phyloP scores from a whole-genome alignment of 164 flowering plant species.

The Piper longum region DNA sequence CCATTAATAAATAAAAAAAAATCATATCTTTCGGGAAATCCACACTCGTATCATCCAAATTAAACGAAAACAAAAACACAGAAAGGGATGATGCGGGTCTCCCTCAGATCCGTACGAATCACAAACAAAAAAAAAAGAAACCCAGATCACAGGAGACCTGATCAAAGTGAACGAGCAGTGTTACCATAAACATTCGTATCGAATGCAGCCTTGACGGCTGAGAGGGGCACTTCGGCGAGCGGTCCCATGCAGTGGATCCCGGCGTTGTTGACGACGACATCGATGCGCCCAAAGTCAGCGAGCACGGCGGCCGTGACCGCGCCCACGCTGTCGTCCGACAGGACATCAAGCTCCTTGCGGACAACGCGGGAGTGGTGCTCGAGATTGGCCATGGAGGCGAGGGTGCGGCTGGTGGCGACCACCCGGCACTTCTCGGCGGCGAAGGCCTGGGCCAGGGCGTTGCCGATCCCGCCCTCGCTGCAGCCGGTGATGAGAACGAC shows the following conservation, averaged over 20 bases:
- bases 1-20: no score
- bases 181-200: slow-evolving; percentile 77
- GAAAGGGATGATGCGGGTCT: no score
- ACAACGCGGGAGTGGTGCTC: slow-evolving; percentile 34
- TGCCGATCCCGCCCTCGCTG: slow-evolving; percentile 74
- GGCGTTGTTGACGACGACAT: slow-evolving; percentile 81
- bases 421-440: slow-evolving; percentile 53
- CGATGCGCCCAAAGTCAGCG: slow-evolving; percentile 53
- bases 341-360: slow-evolving; percentile 60
- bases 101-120: no score
- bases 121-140: no score
- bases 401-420: slow-evolving; percentile 63
- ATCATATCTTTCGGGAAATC: no score
- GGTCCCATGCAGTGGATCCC: slow-evolving; percentile 86
- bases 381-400: slow-evolving; percentile 42
- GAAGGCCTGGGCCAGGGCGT: slow-evolving; percentile 64
- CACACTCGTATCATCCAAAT: no score
- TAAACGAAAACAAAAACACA: no score
- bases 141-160: not conserved
- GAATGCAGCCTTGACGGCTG: slow-evolving; percentile 43
- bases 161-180: not conserved
- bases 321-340: slow-evolving; percentile 50
- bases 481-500: slow-evolving; percentile 89
- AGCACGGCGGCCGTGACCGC: slow-evolving; percentile 27
- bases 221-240: slow-evolving; percentile 67